Percentiles rank a stretch among this genome's conserved stretches.
Conservation (phyloP, 148 eudicot species). For the Bassia scoparia region DNA sequence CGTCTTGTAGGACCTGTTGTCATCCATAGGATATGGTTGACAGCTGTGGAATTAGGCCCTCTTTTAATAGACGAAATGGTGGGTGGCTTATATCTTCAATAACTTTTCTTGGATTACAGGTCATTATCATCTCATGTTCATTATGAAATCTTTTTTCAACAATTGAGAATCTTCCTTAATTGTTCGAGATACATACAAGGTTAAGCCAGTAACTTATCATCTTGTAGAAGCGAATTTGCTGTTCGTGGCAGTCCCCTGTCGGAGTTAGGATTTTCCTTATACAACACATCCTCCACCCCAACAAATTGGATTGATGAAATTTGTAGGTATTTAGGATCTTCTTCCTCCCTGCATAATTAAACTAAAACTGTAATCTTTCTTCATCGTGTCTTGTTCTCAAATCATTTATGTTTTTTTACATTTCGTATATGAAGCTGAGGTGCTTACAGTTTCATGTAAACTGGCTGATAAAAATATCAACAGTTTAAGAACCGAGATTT, state of each 20-base stretch:
- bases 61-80: constrained; percentile 45
- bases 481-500: constrained; percentile 45
- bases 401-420: too few species aligned
- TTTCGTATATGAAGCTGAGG: constrained; percentile 47
- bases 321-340: constrained; percentile 41
- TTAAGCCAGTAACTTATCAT: not conserved
- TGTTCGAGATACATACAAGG: too few species aligned
- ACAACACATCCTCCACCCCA: constrained; percentile 54
- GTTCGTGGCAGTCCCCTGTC: constrained; percentile 62
- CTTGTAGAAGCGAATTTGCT: constrained; percentile 61
- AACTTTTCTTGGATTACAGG: constrained; percentile 53
- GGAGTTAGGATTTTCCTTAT: constrained; percentile 81
- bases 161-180: not conserved
- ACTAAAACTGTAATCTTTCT: not conserved
- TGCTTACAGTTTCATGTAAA: constrained; percentile 54
- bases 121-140: constrained; percentile 15
- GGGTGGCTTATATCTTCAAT: constrained; percentile 48
- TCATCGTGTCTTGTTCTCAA: not conserved
- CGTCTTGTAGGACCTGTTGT: constrained; percentile 55
- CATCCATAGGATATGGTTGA: constrained; percentile 74
- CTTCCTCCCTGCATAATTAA: not conserved
- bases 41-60: constrained; percentile 65
- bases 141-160: not conserved
- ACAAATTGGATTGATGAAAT: constrained; percentile 42
- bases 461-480: constrained; percentile 55